These are phyloP conservation scores for Mucor sp. DNA, from an alignment of 371 early-diverging fungal species.

Conservation along the genomic window DNA sequence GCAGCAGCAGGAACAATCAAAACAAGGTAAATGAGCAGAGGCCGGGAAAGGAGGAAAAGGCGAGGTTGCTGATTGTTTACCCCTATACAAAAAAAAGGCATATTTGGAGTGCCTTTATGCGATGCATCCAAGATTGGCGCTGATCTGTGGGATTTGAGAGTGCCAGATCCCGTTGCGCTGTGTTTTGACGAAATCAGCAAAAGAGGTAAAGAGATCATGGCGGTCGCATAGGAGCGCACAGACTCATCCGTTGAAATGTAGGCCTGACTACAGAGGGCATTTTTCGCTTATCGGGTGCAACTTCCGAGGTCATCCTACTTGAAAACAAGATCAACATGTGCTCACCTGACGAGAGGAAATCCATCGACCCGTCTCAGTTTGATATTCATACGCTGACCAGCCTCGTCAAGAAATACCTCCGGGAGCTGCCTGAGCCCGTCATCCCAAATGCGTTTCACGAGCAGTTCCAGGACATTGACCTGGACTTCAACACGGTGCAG, in stretches of 20 bases:
- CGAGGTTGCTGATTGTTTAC: background rate
- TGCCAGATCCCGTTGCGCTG: conserved; percentile 26
- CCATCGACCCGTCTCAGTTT: conserved; percentile 28
- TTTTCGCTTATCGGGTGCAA: conserved; percentile 52
- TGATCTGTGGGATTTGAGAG: conserved; percentile 18
- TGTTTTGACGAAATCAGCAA: conserved; percentile 26
- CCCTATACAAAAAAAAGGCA: background rate
- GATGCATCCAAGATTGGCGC: conserved; percentile 24
- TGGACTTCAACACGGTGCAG: conserved; percentile 1
- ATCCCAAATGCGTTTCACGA: conserved; percentile 41
- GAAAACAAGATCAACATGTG: conserved; percentile 33
- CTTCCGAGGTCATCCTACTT: conserved; percentile 36
- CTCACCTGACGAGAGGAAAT: conserved; percentile 31
- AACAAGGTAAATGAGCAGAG: background rate
- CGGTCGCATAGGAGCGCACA: background rate
- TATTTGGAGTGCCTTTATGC: conserved; percentile 28
- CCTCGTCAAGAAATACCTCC: conserved; percentile 47
- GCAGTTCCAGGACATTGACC: conserved; percentile 24
- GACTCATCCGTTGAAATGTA: background rate
- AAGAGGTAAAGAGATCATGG: conserved; percentile 18
- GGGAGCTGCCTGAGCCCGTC: conserved; percentile 44
- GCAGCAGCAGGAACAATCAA: background rate
- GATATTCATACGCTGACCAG: conserved; percentile 51
- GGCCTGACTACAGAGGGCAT: conserved; percentile 35
- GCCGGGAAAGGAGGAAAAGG: background rate